Evolutionary conservation across 306 rosid species (phyloP).

Genomic region (Ormosia emarginata): DNA sequence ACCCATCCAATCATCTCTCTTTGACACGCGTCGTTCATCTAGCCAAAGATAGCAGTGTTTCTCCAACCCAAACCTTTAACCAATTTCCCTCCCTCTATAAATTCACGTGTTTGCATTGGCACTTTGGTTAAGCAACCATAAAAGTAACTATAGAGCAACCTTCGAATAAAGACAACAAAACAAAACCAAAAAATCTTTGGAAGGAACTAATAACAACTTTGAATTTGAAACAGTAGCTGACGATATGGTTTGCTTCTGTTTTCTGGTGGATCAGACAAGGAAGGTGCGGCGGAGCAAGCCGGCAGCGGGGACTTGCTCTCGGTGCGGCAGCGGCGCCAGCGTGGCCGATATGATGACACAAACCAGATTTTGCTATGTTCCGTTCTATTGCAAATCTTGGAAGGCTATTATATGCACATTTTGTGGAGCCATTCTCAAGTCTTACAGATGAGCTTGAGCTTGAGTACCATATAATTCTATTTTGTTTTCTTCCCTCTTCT

Average conservation of each 20-base stretch:
- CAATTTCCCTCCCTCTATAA: neutral
- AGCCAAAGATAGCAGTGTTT: neutral
- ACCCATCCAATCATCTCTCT: no score
- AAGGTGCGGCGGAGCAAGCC: constrained; percentile 66
- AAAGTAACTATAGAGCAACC: neutral
- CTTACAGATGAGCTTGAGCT: constrained; percentile 44
- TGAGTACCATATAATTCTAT: no score
- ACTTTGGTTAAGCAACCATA: neutral
- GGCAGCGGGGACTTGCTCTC: constrained; percentile 72
- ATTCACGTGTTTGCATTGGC: neutral
- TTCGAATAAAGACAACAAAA: neutral
- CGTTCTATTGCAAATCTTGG: constrained; percentile 60
- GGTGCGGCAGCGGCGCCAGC: constrained; percentile 75
- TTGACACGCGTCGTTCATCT: neutral
- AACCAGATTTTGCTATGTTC: constrained; percentile 65
- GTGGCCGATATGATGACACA: constrained; percentile 70
- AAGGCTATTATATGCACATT: constrained; percentile 73
- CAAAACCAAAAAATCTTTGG: neutral
- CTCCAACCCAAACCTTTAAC: neutral
- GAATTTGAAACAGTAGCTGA: neutral
- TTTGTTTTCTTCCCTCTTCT: no score
- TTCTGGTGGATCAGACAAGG: constrained; percentile 62
- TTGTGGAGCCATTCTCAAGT: constrained; percentile 82
- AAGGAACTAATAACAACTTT: neutral
- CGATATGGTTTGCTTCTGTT: constrained; percentile 90